These are phyloP conservation scores for Cryptococcus sp. DNA, from an alignment of 1,284 basidiomycete genomes.

Conservation along the genomic window DNA sequence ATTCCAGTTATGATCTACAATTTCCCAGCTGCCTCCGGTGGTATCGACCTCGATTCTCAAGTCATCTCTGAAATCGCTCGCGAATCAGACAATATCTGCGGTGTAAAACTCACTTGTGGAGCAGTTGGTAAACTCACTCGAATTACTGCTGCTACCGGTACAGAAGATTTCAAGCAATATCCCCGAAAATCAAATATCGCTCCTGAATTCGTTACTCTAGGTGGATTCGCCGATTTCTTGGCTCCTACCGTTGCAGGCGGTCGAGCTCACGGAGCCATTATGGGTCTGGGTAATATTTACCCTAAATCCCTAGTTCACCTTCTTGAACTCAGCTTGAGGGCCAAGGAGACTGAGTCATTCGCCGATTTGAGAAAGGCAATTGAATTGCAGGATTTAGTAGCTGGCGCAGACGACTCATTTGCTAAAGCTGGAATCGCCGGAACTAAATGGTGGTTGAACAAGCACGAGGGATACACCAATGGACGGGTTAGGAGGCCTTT, in stretches of 20 bases:
- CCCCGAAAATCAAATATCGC: slow-evolving; percentile 59
- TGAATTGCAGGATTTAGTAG: slow-evolving; percentile 69
- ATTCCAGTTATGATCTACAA: slow-evolving; percentile 89
- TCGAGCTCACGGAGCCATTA: slow-evolving; percentile 70
- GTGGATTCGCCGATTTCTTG: slow-evolving; percentile 73
- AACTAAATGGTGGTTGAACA: slow-evolving; percentile 72
- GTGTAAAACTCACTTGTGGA: slow-evolving; percentile 85
- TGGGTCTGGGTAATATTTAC: slow-evolving; percentile 71
- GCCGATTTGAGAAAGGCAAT: slow-evolving; percentile 66
- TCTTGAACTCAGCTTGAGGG: slow-evolving; percentile 57
- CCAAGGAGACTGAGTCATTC: slow-evolving; percentile 51
- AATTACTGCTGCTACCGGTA: slow-evolving; percentile 64
- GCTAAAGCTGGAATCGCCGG: slow-evolving; percentile 73
- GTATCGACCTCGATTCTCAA: slow-evolving; percentile 82
- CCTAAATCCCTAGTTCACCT: slow-evolving; percentile 62
- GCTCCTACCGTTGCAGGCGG: slow-evolving; percentile 60
- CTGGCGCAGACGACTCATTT: slow-evolving; percentile 73
- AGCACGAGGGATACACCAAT: slow-evolving; percentile 58
- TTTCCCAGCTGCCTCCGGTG: slow-evolving; percentile 75
- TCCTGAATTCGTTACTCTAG: slow-evolving; percentile 64
- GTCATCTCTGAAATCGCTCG: slow-evolving; percentile 71
- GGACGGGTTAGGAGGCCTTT: slow-evolving; percentile 71
- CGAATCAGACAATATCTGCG: slow-evolving; percentile 56
- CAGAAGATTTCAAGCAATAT: slow-evolving; percentile 57
- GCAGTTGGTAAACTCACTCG: slow-evolving; percentile 85